A percentile compares a stretch with the other conserved stretches of the same genome.
These are phyloP conservation scores for Avena atlantica DNA, from an alignment of 176 grass and related monocot genomes.

Conservation along the genomic window DNA sequence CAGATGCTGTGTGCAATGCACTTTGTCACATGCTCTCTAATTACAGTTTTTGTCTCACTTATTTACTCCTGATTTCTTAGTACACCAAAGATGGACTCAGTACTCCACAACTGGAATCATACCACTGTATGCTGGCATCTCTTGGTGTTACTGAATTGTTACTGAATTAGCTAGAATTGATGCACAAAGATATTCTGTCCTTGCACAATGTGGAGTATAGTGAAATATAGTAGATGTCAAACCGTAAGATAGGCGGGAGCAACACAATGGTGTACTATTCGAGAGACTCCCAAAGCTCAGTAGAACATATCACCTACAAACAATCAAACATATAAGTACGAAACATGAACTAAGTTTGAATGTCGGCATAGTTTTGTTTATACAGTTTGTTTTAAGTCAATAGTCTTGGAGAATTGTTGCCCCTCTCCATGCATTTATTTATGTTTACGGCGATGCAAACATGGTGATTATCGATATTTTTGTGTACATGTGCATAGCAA, in stretches of 20 bases:
- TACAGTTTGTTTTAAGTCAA: background rate
- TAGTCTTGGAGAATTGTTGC: too few relatives aligned
- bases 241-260: background rate
- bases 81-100: background rate
- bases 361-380: background rate
- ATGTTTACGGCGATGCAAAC: background rate
- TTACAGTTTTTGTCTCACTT: background rate
- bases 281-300: background rate
- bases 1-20: background rate
- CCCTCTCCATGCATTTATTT: too few relatives aligned
- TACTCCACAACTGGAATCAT: conserved; percentile 1
- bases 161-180: background rate
- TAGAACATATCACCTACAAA: background rate
- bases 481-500: background rate
- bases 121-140: background rate
- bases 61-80: conserved; percentile 4
- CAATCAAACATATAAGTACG: background rate
- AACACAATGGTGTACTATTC: background rate
- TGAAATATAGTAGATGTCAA: background rate
- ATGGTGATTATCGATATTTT: background rate
- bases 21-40: background rate
- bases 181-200: background rate
- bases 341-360: background rate
- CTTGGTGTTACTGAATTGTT: background rate
- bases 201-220: background rate